Evolutionary conservation across 345 rosid species (phyloP).

Genomic region (Syzygium grande): DNA sequence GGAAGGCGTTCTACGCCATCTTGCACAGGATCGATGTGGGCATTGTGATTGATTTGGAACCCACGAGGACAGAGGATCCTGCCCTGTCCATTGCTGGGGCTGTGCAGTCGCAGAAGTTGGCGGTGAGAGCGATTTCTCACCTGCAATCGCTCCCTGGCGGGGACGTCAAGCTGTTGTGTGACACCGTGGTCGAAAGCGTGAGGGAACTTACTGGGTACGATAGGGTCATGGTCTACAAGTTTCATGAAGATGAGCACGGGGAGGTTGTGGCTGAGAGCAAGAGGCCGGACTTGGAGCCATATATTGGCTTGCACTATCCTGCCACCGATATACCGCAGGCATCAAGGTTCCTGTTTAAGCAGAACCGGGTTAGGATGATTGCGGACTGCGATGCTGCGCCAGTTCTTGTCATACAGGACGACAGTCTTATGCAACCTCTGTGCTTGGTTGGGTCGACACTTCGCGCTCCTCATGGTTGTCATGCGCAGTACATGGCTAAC

Average conservation of each 20-base stretch:
- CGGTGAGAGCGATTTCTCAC: constrained; percentile 84
- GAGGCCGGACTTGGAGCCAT: constrained; percentile 77
- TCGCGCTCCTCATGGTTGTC: constrained; percentile 95
- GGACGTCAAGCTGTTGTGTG: constrained; percentile 79
- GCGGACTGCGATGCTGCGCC: constrained; percentile 78
- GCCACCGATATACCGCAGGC: constrained; percentile 98
- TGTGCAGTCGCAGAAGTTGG: constrained; percentile 93
- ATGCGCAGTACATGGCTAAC: constrained; percentile 92
- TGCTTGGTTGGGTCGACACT: constrained; percentile 98
- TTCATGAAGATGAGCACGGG: constrained; percentile 99
- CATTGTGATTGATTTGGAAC: constrained; percentile 91
- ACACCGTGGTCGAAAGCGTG: constrained; percentile 84
- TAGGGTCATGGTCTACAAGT: constrained; percentile 96
- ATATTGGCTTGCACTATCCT: constrained; percentile 91
- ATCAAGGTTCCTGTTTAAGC: constrained; percentile 88
- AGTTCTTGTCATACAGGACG: constrained; percentile 58
- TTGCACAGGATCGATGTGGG: constrained; percentile 94
- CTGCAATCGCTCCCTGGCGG: constrained; percentile 94
- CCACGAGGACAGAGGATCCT: constrained; percentile 91
- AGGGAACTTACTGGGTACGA: constrained; percentile 88
- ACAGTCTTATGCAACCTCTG: constrained; percentile 71
- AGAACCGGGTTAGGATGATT: constrained; percentile 95
- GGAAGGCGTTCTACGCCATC: constrained; percentile 84
- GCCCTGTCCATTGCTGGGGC: constrained; percentile 96
- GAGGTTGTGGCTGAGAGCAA: constrained; percentile 94